Evolutionary conservation across 495 filamentous ascomycete species (phyloP).

Genomic region (Cudoniella acicularis): DNA sequence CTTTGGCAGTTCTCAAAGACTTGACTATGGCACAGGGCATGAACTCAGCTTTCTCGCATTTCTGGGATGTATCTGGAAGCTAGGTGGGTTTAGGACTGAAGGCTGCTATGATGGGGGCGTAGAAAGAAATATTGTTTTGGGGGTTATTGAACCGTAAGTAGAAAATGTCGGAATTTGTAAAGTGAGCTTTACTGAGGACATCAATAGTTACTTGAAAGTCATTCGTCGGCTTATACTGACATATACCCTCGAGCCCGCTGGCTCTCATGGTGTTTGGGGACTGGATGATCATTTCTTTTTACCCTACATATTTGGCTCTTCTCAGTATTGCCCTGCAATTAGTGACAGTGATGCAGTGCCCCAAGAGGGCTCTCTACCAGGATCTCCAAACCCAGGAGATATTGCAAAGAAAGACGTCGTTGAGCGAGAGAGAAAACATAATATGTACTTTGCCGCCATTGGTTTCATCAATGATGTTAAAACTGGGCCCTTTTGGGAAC

Average conservation of each 20-base stretch:
- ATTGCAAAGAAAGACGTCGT: slow-evolving; percentile 65
- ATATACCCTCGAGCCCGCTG: slow-evolving; percentile 94
- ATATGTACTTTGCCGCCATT: slow-evolving; percentile 98
- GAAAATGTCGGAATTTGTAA: too few species aligned
- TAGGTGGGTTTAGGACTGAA: slow-evolving; percentile 68
- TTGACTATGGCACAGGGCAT: slow-evolving; percentile 96
- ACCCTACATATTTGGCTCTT: slow-evolving; percentile 95
- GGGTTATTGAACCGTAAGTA: slow-evolving; percentile 75
- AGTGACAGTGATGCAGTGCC: slow-evolving; percentile 55
- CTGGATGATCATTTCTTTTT: slow-evolving; percentile 95
- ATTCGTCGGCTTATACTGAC: slow-evolving; percentile 81
- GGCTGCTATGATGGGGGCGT: slow-evolving; percentile 38
- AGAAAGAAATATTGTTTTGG: slow-evolving; percentile 74
- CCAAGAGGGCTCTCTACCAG: slow-evolving; percentile 67
- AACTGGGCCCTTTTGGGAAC: slow-evolving; percentile 96
- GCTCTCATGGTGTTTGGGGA: slow-evolving; percentile 94
- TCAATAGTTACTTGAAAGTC: slow-evolving; percentile 74
- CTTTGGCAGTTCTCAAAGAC: slow-evolving; percentile 82
- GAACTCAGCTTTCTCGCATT: slow-evolving; percentile 94
- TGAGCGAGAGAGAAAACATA: slow-evolving; percentile 61
- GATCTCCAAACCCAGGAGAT: slow-evolving; percentile 65
- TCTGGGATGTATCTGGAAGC: slow-evolving; percentile 83
- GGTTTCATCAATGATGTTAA: slow-evolving; percentile 99
- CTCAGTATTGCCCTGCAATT: slow-evolving; percentile 78
- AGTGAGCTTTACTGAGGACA: too few species aligned